phyloP scores from a whole-genome alignment of 225 moss, liverwort and hornwort genomes.

The Sphagnum contortum region DNA sequence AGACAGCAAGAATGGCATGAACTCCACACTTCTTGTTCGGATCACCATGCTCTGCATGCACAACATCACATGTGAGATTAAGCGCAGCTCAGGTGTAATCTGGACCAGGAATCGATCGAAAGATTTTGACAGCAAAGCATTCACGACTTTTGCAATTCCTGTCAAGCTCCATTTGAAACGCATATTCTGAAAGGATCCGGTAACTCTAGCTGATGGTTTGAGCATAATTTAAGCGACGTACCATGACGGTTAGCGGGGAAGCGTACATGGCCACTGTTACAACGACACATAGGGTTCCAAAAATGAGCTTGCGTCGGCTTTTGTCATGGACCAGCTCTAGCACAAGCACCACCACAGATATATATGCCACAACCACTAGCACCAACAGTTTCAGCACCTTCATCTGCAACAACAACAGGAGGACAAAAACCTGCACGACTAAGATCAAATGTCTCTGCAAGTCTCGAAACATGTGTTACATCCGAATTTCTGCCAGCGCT shows the following conservation, averaged over 20 bases:
- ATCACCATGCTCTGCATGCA: slow-evolving; percentile 47
- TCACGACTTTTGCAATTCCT: neutral
- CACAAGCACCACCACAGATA: slow-evolving; percentile 11
- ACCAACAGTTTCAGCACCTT: slow-evolving; percentile 17
- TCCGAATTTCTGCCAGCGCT: neutral
- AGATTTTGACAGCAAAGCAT: neutral
- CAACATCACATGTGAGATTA: too few relatives aligned
- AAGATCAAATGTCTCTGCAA: neutral
- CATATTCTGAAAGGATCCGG: neutral
- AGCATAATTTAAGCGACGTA: slow-evolving; percentile 3
- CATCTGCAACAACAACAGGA: slow-evolving; percentile 11
- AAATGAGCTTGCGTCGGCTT: slow-evolving; percentile 19
- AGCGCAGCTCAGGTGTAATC: too few relatives aligned
- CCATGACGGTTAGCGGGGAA: slow-evolving; percentile 57
- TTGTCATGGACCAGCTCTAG: slow-evolving; percentile 15
- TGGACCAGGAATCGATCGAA: neutral
- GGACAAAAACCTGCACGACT: neutral
- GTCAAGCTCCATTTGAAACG: neutral
- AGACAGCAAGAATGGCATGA: slow-evolving; percentile 54
- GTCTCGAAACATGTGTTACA: neutral
- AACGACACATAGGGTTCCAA: slow-evolving; percentile 41
- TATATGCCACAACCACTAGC: slow-evolving; percentile 15
- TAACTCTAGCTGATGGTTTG: neutral
- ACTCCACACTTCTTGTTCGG: slow-evolving; percentile 43
- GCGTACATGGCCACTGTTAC: slow-evolving; percentile 42